phyloP scores from a whole-genome alignment of 495 filamentous ascomycete genomes.

The Podospora australis region DNA sequence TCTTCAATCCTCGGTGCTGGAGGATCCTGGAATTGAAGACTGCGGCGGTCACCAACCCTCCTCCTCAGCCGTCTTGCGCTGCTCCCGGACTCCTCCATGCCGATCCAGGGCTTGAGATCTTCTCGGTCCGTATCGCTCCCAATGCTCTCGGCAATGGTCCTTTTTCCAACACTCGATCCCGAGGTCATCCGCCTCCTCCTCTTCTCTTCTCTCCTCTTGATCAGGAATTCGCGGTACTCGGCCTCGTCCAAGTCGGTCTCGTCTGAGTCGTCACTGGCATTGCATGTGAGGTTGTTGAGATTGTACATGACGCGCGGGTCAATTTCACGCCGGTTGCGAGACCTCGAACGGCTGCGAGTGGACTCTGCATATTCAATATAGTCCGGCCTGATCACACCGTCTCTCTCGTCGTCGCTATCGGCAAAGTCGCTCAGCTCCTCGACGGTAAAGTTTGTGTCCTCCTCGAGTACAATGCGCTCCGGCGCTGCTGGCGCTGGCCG shows the following conservation, averaged over 20 bases:
- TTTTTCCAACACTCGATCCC: constrained; percentile 48
- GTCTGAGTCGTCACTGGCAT: constrained; percentile 33
- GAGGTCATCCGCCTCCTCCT: constrained; percentile 43
- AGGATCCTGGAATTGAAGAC: constrained; percentile 44
- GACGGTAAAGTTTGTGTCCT: constrained; percentile 30
- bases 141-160: constrained; percentile 46
- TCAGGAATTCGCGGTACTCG: constrained; percentile 28
- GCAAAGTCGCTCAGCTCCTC: constrained; percentile 42
- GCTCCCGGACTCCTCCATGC: constrained; percentile 36
- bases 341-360: constrained; percentile 36
- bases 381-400: constrained; percentile 34
- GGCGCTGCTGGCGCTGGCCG: constrained; percentile 20
- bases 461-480: neutral
- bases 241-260: constrained; percentile 35
- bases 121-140: constrained; percentile 49
- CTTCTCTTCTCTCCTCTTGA: constrained; percentile 32
- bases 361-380: constrained; percentile 41
- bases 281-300: constrained; percentile 36
- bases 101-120: constrained; percentile 39
- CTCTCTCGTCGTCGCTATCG: constrained; percentile 33
- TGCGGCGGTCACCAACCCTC: constrained; percentile 40
- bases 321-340: constrained; percentile 27
- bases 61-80: constrained; percentile 43
- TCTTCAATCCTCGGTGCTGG: constrained; percentile 46
- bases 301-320: constrained; percentile 33